phyloP scores from a whole-genome alignment of 2,329 filamentous ascomycete species.

The Ceratocystis cubensis region DNA sequence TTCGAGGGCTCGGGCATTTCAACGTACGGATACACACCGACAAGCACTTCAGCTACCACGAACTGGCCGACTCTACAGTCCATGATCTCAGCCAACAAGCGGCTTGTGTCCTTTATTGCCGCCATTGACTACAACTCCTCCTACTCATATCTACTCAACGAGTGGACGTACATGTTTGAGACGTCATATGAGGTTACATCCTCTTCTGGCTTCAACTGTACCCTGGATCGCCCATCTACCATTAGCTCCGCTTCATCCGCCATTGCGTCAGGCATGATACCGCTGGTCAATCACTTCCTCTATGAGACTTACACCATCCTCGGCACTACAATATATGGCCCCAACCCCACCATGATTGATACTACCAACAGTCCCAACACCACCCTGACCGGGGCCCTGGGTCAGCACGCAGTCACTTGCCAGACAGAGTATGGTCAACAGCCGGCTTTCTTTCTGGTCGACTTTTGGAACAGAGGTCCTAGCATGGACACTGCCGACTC shows the following conservation, averaged over 20 bases:
- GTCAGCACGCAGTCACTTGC: constrained; percentile 43
- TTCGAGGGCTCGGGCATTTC: constrained; percentile 49
- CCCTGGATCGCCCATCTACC: constrained; percentile 49
- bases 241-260: constrained; percentile 40
- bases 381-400: constrained; percentile 39
- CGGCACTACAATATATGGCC: constrained; percentile 47
- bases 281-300: constrained; percentile 71
- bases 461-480: constrained; percentile 65
- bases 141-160: constrained; percentile 47
- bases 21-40: constrained; percentile 47
- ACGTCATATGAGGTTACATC: constrained; percentile 53
- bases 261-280: constrained; percentile 46
- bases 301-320: constrained; percentile 38
- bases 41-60: constrained; percentile 31
- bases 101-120: constrained; percentile 58
- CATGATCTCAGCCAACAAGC: constrained; percentile 52
- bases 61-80: constrained; percentile 60
- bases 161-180: constrained; percentile 60
- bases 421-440: constrained; percentile 44
- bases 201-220: constrained; percentile 57
- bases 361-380: constrained; percentile 54
- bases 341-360: constrained; percentile 46
- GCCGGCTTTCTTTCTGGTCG: constrained; percentile 65
- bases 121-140: constrained; percentile 33
- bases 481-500: constrained; percentile 56